Conservation (phyloP, 768 basidiomycete species). For the Suillus ampliporus region DNA sequence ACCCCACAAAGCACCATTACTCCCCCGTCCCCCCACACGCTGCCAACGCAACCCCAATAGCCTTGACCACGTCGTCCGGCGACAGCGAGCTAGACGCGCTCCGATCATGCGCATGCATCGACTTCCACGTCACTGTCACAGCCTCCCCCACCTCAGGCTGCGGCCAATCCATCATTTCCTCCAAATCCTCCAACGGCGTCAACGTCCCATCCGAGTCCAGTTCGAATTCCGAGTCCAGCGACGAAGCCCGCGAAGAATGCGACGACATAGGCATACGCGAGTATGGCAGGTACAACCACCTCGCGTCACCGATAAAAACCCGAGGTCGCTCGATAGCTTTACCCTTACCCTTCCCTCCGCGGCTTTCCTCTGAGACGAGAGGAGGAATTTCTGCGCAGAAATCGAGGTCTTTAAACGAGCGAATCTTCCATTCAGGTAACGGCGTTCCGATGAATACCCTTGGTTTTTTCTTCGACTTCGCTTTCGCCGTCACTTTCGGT, state of each 20-base stretch:
- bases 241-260: constrained; percentile 15
- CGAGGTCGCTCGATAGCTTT: constrained; percentile 15
- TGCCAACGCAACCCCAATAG: constrained; percentile 29
- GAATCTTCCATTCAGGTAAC: constrained; percentile 29
- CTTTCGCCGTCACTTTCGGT: neutral
- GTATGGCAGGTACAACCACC: constrained; percentile 25
- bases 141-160: constrained; percentile 38
- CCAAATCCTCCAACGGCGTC: constrained; percentile 18
- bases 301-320: constrained; percentile 26
- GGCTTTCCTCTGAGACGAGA: neutral
- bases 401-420: constrained; percentile 28
- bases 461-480: constrained; percentile 14
- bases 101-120: constrained; percentile 9
- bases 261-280: constrained; percentile 23
- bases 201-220: constrained; percentile 19
- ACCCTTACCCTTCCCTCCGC: constrained; percentile 2
- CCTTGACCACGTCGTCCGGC: constrained; percentile 26
- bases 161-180: constrained; percentile 28
- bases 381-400: constrained; percentile 9
- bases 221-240: constrained; percentile 11
- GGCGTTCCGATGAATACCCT: constrained; percentile 33
- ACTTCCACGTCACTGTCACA: constrained; percentile 29
- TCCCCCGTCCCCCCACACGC: neutral
- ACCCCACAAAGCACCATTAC: neutral
- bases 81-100: constrained; percentile 20